These are phyloP conservation scores for Xylariales sp. DNA, from an alignment of 2,329 filamentous ascomycete genomes.

Conservation along the genomic window DNA sequence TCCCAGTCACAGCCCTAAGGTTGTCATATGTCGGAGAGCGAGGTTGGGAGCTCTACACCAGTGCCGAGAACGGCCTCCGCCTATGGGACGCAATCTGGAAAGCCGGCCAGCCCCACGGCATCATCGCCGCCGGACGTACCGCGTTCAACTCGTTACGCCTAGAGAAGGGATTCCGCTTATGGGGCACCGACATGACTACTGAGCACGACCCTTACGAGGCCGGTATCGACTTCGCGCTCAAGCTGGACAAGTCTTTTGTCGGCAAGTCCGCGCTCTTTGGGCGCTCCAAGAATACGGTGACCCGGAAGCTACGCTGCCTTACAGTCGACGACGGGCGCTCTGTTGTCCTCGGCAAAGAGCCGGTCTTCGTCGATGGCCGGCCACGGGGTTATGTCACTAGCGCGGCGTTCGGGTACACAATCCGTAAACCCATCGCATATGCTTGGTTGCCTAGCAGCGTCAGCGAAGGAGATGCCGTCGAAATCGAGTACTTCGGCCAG, in stretches of 20 bases:
- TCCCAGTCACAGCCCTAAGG: slow-evolving; percentile 33
- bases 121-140: slow-evolving; percentile 35
- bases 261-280: slow-evolving; percentile 34
- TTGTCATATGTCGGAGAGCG: slow-evolving; percentile 36
- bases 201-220: slow-evolving; percentile 39
- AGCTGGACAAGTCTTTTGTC: slow-evolving; percentile 37
- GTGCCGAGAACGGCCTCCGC: slow-evolving; percentile 35
- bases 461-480: slow-evolving; percentile 27
- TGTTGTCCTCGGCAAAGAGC: slow-evolving; percentile 37
- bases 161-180: slow-evolving; percentile 37
- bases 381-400: slow-evolving; percentile 35
- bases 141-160: slow-evolving; percentile 38
- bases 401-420: slow-evolving; percentile 34
- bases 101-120: slow-evolving; percentile 33
- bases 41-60: slow-evolving; percentile 39
- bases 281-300: slow-evolving; percentile 24
- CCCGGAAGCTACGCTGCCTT: slow-evolving; percentile 27
- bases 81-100: slow-evolving; percentile 38
- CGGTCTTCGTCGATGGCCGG: slow-evolving; percentile 33
- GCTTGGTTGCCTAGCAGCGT: slow-evolving; percentile 32
- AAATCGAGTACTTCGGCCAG: slow-evolving; percentile 38
- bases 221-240: slow-evolving; percentile 37
- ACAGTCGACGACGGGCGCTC: slow-evolving; percentile 36
- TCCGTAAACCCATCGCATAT: slow-evolving; percentile 36
- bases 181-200: slow-evolving; percentile 37